Percentiles rank a stretch among this genome's conserved stretches.
phyloP scores from a whole-genome alignment of 2,329 filamentous ascomycete species.

The Pleurostoma richardsiae region DNA sequence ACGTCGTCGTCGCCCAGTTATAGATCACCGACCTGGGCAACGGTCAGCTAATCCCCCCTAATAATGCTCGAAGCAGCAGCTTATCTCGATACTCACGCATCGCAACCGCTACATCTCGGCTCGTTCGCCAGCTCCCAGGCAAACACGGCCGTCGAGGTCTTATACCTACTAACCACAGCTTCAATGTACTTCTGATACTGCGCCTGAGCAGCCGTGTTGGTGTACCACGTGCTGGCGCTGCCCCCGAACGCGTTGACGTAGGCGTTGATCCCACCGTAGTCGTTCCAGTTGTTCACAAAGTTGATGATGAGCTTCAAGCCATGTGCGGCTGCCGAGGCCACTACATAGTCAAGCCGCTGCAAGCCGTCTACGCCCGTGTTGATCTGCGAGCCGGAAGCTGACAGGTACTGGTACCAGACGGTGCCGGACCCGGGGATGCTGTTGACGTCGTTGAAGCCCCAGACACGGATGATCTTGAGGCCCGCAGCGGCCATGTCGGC shows the following conservation, averaged over 20 bases:
- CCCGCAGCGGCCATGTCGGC: conserved; percentile 24
- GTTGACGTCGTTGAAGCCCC: conserved; percentile 58
- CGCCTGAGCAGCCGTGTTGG: conserved; percentile 41
- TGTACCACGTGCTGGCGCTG: conserved; percentile 50
- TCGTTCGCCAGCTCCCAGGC: conserved; percentile 52
- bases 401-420: conserved; percentile 48
- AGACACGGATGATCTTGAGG: conserved; percentile 51
- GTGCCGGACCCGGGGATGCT: conserved; percentile 23
- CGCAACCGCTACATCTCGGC: conserved; percentile 54
- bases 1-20: conserved; percentile 53
- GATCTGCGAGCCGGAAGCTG: conserved; percentile 45
- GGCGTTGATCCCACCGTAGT: conserved; percentile 61
- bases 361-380: conserved; percentile 59
- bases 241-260: conserved; percentile 56
- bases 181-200: conserved; percentile 51
- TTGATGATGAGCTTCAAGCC: conserved; percentile 60
- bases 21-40: conserved; percentile 37
- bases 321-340: conserved; percentile 51
- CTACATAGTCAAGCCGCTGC: conserved; percentile 59
- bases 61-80: no score
- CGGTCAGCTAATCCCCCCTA: background rate
- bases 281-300: conserved; percentile 64
- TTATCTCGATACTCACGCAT: conserved; percentile 18
- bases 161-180: conserved; percentile 43
- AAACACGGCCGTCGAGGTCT: conserved; percentile 40